Conservation (phyloP, 208 protist genomes). For the Crithidia fasciculata region DNA sequence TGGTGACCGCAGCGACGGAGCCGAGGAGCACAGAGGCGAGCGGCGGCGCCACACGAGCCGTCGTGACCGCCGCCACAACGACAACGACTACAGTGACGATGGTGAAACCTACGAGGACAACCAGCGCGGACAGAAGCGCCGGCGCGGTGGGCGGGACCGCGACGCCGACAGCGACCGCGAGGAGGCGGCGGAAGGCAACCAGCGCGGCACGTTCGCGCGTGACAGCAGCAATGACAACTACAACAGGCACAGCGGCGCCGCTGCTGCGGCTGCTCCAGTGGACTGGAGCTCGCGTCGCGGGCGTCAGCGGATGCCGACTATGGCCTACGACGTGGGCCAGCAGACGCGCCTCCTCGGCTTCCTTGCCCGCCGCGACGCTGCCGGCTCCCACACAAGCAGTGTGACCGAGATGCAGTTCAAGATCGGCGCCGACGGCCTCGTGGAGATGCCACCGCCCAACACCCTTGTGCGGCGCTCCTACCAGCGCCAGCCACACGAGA, state of each 20-base stretch:
- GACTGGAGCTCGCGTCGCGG: conserved; percentile 33
- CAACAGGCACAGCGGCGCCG: neutral
- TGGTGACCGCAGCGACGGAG: neutral
- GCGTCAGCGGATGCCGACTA: conserved; percentile 21
- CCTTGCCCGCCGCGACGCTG: conserved; percentile 23
- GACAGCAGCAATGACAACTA: neutral
- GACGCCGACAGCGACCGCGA: neutral
- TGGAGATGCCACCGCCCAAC: conserved; percentile 37
- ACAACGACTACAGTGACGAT: neutral
- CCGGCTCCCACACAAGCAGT: neutral
- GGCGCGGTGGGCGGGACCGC: conserved; percentile 2
- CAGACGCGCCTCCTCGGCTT: conserved; percentile 30
- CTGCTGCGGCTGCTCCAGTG: neutral
- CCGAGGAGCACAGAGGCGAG: neutral
- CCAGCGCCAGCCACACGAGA: too few relatives aligned
- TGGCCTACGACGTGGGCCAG: conserved; percentile 30
- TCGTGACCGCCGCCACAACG: neutral
- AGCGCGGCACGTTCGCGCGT: neutral
- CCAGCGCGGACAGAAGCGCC: conserved; percentile 11
- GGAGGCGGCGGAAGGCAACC: neutral
- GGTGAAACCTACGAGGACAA: neutral
- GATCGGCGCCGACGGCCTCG: conserved; percentile 29
- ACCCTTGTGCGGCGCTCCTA: conserved; percentile 15
- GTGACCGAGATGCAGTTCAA: conserved; percentile 21
- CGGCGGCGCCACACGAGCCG: neutral